Evolutionary conservation across 768 basidiomycete species (phyloP).

Genomic region (Gautieria morchelliformis): DNA sequence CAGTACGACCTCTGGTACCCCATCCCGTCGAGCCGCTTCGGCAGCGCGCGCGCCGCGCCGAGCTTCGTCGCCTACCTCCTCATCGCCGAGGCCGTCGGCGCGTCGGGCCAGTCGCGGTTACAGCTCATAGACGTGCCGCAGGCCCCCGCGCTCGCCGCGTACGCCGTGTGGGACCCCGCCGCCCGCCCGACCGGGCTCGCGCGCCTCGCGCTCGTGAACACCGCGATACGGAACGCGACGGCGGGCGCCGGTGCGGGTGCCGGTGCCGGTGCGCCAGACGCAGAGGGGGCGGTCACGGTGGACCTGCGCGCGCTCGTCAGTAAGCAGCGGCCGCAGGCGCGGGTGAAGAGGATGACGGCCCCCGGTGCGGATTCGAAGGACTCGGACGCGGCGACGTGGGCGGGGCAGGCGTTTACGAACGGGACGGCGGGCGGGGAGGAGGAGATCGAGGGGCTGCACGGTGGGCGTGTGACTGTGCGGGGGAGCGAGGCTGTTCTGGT

Average conservation of each 20-base stretch:
- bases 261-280: constrained; percentile 8
- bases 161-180: constrained; percentile 22
- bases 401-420: constrained; percentile 22
- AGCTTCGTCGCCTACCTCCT: constrained; percentile 25
- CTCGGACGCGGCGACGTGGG: constrained; percentile 18
- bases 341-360: constrained; percentile 22
- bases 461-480: constrained; percentile 15
- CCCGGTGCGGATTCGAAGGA: constrained; percentile 20
- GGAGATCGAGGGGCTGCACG: constrained; percentile 13
- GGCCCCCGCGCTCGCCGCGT: constrained; percentile 19
- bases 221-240: constrained; percentile 17
- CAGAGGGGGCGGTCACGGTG: background rate
- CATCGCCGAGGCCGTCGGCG: constrained; percentile 23
- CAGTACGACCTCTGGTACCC: constrained; percentile 28
- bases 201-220: constrained; percentile 21
- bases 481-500: constrained; percentile 22
- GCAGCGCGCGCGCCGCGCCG: constrained; percentile 19
- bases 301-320: constrained; percentile 1
- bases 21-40: constrained; percentile 16
- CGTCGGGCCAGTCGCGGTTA: constrained; percentile 16
- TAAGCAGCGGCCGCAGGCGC: background rate
- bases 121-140: constrained; percentile 14
- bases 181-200: constrained; percentile 8
- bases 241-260: constrained; percentile 7
- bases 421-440: constrained; percentile 20